Percentiles rank a stretch among this genome's conserved stretches.
Conservation (phyloP, 352 stramenopile species). For the Thalassiosira delicatula region DNA sequence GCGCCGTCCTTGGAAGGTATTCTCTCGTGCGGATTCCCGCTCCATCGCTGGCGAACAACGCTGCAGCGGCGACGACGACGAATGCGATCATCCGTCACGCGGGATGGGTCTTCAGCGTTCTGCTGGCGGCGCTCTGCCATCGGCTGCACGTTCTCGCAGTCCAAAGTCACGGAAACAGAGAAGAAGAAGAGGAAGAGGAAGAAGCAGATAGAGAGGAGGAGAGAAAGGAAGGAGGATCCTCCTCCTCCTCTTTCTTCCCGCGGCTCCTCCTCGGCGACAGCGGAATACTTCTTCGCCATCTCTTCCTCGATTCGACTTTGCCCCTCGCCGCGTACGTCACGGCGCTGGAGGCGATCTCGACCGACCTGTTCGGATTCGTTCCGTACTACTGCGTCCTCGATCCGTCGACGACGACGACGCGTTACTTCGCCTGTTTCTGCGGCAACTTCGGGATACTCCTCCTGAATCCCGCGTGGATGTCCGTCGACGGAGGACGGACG, state of each 20-base stretch:
- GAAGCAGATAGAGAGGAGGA: background rate
- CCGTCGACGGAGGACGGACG: slow-evolving; percentile 20
- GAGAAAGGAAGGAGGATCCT: background rate
- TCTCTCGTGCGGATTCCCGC: slow-evolving; percentile 8
- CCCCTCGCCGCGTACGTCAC: slow-evolving; percentile 60
- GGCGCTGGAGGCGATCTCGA: slow-evolving; percentile 71
- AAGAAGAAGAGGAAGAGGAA: background rate
- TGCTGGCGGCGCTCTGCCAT: slow-evolving; percentile 19
- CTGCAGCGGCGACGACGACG: background rate
- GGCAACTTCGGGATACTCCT: slow-evolving; percentile 65
- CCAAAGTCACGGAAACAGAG: slow-evolving; percentile 2
- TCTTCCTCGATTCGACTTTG: background rate
- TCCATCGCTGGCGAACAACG: background rate
- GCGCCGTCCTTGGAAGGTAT: slow-evolving; percentile 50
- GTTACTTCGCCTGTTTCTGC: slow-evolving; percentile 44
- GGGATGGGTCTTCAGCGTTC: background rate
- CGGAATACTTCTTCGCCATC: background rate
- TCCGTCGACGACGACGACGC: background rate
- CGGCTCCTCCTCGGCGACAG: too few species aligned
- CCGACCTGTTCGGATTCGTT: slow-evolving; percentile 71
- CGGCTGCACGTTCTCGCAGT: slow-evolving; percentile 60
- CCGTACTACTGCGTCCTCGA: slow-evolving; percentile 5
- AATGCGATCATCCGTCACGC: too few species aligned
- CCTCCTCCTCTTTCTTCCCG: background rate
- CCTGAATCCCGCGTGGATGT: slow-evolving; percentile 47